Evolutionary conservation across 352 stramenopile species (phyloP), one percentile per base, ranked within the genome.

Genomic region (Globisporangium abappressorium): DNA sequence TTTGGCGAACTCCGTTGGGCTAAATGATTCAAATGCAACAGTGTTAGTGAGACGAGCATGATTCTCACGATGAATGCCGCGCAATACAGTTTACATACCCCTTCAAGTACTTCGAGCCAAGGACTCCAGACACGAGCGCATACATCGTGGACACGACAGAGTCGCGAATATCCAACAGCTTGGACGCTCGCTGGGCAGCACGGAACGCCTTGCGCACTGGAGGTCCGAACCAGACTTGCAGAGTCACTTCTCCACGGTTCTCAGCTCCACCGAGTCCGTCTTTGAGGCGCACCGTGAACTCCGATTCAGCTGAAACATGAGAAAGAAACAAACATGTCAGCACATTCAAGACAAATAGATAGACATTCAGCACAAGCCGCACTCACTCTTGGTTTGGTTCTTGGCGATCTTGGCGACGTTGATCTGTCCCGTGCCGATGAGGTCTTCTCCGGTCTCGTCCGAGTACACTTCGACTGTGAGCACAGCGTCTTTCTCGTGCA

Each of bases 191-290:
- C 66, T 84, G 80, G 9, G 85, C 87, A 14, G 87, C 87, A 46
- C 87, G 87, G 70, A 91, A 94, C 9, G 83, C 87, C 56, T 90
- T 92, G 64, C 87, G 84, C 41, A 92, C 82, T 15, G 87, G 82
- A 2, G 87, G 87, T 2, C 87, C 87, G 60, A 87, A 94, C 87
- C 87, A 94, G n/a, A 92, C 77, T 3, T 79, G 64, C 5, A 87
- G 63, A 2, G 70, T n/a, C 9, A 94, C 69, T 22, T 94, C 84
- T 5, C 87, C 87, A 38, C 87, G 84, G 51, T 73, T 80, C 26
- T 72, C 69, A 1, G 66, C 64, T 36, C 77, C 76, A 20, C 67
- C 72, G 30, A 77, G 55, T 24, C 71, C 68, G 43, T 90, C 81
- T 70, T 81, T 84, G 18, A 94, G 75, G 62, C 70, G 74, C 33